phyloP scores from a whole-genome alignment of 495 filamentous ascomycete genomes.

The Rhizodiscina lignyota region DNA sequence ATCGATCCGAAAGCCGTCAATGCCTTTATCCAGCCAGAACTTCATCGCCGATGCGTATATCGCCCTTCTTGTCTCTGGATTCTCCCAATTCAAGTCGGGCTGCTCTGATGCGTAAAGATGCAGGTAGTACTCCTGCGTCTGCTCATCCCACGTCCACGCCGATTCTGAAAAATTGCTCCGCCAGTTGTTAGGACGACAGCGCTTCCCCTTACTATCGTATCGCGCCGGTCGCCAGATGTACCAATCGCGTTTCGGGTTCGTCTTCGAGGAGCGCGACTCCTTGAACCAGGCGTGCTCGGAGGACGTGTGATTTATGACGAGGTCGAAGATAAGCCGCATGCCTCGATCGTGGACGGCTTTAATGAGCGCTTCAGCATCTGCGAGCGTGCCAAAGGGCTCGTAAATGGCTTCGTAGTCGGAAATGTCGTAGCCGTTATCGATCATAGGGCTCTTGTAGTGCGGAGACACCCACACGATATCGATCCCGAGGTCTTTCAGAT shows the following conservation, averaged over 20 bases:
- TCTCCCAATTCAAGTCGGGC: conserved; percentile 25
- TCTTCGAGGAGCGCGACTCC: conserved; percentile 13
- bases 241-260: conserved; percentile 16
- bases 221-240: conserved; percentile 21
- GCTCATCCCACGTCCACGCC: conserved; percentile 19
- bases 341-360: conserved; percentile 10
- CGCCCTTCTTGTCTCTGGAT: conserved; percentile 8
- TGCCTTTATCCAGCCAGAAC: conserved; percentile 20
- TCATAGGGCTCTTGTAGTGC: conserved; percentile 15
- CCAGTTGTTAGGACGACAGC: conserved; percentile 20
- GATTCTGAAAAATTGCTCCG: conserved; percentile 10
- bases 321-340: conserved; percentile 16
- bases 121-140: conserved; percentile 22
- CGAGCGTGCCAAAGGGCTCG: conserved; percentile 14
- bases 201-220: conserved; percentile 14
- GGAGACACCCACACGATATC: conserved; percentile 21
- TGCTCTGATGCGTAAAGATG: conserved; percentile 18
- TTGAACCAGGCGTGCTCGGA: conserved; percentile 18
- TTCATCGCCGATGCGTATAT: conserved; percentile 16
- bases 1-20: conserved; percentile 23
- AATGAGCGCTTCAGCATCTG: conserved; percentile 16
- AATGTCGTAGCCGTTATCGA: conserved; percentile 23
- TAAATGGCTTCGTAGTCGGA: conserved; percentile 18
- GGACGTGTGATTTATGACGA: conserved; percentile 19
- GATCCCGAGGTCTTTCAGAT: conserved; percentile 15